Evolutionary conservation across 78 protist species (phyloP), one percentile per base, ranked within the genome.

Genomic region (Isochrysis galbana): DNA sequence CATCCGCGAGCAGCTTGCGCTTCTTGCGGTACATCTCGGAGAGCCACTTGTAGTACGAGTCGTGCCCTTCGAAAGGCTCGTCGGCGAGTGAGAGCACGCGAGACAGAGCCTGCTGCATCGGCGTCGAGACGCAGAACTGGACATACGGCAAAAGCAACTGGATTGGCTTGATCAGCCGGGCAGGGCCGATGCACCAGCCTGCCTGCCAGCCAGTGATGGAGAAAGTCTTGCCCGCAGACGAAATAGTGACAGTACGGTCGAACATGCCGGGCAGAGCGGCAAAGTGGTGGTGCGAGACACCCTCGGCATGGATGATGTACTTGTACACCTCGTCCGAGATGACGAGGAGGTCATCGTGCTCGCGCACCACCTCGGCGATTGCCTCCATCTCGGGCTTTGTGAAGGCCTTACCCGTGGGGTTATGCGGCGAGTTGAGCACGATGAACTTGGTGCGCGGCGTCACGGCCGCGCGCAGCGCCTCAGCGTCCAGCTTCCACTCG

Each of bases 251-350:
- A 17, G 94, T 92, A 47, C 94, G 86, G 26, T 92, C 91, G 67
- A 51, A 87, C 94, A 92, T 92, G 67, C 89, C 94, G 42, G 78
- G 78, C 82, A 89, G 29, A 36, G 55, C 78, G 67, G 83, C 83
- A 39, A 89, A 89, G 51, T 89, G 92, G 26, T 67, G 48, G 83
- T 89, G 92, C 48, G 5, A 3, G n/a, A n/a, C n/a, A 32, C 34
- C 87, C 19, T 5, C 55, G 38, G 32, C 29, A 74, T 91, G 46
- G 41, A 91, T 34, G 54, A 38, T 92, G 69, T 86, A 82, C 83
- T 92, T 92, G 86, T 92, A 92, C 47, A 92, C 94, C 80, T 92
- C 94, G 84, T 92, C 94, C 14, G 83, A 36, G 55, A 92, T 92
- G n/a, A 92, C 94, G 38, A 67, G 38, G 46, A 92, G 54, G 32